phyloP scores from a whole-genome alignment of 805 yeast genomes.

The Starmerella scarabaei region DNA sequence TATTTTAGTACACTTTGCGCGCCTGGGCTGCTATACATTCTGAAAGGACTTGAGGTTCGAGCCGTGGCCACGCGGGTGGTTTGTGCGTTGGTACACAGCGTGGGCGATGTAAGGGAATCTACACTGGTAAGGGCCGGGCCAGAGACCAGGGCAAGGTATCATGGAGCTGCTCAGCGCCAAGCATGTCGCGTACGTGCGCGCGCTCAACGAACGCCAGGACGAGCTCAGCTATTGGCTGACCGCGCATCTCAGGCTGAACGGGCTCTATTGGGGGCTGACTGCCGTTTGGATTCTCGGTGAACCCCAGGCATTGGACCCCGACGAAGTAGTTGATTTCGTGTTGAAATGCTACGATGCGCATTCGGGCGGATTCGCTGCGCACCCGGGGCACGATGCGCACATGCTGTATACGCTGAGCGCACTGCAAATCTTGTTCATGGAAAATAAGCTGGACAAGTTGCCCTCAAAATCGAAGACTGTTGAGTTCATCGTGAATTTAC shows the following conservation, averaged over 20 bases:
- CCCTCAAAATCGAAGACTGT: constrained; percentile 27
- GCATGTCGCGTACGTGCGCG: constrained; percentile 45
- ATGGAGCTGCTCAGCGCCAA: constrained; percentile 30
- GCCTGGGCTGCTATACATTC: too few relatives aligned
- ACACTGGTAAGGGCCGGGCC: too few relatives aligned
- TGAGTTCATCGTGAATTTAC: constrained; percentile 32
- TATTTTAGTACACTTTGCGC: too few relatives aligned
- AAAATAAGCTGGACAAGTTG: constrained; percentile 40
- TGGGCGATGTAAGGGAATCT: too few relatives aligned
- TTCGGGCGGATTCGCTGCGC: constrained; percentile 69
- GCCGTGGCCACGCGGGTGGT: too few relatives aligned
- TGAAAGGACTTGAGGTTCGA: too few relatives aligned
- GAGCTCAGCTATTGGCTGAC: constrained; percentile 73
- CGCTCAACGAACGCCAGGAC: constrained; percentile 42
- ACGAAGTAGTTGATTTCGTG: constrained; percentile 57
- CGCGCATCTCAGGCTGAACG: constrained; percentile 79
- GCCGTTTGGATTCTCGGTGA: constrained; percentile 53
- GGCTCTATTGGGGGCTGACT: constrained; percentile 89
- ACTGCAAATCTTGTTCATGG: constrained; percentile 61
- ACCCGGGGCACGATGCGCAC: constrained; percentile 83
- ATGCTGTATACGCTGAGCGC: constrained; percentile 75
- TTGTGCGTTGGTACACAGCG: too few relatives aligned
- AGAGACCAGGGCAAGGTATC: background rate
- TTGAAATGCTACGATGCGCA: constrained; percentile 42
- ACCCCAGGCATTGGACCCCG: constrained; percentile 42